Conservation (phyloP, 192 early-diverging fungal species). For the Blastocladiella britannica region DNA sequence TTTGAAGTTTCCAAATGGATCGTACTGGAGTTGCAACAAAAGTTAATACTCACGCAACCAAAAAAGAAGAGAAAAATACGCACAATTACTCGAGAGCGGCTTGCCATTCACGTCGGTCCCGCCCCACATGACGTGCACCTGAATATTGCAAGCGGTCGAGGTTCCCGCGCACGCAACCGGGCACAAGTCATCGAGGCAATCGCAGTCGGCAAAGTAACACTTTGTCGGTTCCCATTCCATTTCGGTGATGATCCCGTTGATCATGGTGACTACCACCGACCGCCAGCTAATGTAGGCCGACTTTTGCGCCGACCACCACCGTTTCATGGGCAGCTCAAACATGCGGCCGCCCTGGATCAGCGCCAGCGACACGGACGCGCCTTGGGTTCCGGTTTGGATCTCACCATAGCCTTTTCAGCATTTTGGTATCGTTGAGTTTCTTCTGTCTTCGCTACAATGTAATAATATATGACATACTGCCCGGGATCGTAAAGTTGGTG, state of each 20-base stretch:
- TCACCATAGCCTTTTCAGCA: not conserved
- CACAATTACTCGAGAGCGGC: not conserved
- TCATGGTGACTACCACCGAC: not conserved
- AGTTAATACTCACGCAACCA: too few species aligned
- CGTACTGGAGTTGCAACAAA: too few species aligned
- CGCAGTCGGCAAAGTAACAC: not conserved
- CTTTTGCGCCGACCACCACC: not conserved
- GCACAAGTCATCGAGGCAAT: not conserved
- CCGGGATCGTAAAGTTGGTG: not conserved
- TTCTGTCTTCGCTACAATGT: not conserved
- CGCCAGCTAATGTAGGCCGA: not conserved
- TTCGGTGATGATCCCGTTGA: not conserved
- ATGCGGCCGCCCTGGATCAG: not conserved
- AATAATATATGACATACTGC: not conserved
- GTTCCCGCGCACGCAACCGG: not conserved
- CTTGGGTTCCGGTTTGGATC: not conserved
- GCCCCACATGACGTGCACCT: not conserved
- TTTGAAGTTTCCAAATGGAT: too few species aligned
- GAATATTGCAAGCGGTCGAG: not conserved
- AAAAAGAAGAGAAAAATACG: too few species aligned
- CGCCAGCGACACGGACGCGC: not conserved
- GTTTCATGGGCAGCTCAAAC: not conserved
- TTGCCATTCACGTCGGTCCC: not conserved
- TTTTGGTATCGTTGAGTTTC: not conserved
- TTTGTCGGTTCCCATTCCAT: not conserved